Evolutionary conservation across 78 protist species (phyloP).

Genomic region (Dictyostelium citrinum): DNA sequence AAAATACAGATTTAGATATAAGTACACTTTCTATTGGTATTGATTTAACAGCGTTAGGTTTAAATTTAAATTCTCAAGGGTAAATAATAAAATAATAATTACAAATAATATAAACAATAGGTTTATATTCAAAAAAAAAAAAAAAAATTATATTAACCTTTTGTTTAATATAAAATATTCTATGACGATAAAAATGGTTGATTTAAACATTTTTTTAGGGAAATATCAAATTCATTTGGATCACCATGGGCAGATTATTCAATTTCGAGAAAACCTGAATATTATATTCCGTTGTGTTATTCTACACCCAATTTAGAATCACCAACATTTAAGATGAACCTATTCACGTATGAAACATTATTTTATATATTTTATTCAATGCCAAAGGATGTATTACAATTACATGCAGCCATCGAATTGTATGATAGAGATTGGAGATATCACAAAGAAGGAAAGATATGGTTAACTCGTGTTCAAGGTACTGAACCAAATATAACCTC

Average conservation of each 20-base stretch:
- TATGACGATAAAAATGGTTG: too few species aligned
- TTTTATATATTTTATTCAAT: slow-evolving; percentile 97
- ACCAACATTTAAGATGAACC: slow-evolving; percentile 80
- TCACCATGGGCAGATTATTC: slow-evolving; percentile 91
- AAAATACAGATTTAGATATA: slow-evolving; percentile 89
- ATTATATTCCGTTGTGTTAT: slow-evolving; percentile 90
- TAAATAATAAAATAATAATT: background rate
- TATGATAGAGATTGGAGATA: slow-evolving; percentile 92
- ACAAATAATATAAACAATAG: too few species aligned
- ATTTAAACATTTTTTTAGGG: background rate
- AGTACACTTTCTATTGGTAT: slow-evolving; percentile 92
- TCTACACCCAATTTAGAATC: slow-evolving; percentile 79
- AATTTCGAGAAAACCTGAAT: slow-evolving; percentile 84
- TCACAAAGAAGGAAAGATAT: slow-evolving; percentile 91
- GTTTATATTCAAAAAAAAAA: too few species aligned
- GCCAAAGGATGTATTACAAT: slow-evolving; percentile 94
- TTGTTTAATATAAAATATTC: too few species aligned
- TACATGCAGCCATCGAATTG: slow-evolving; percentile 92
- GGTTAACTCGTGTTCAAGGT: slow-evolving; percentile 84
- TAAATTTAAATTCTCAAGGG: slow-evolving; percentile 92
- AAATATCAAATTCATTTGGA: slow-evolving; percentile 86
- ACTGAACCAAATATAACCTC: slow-evolving; percentile 50
- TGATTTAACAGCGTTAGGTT: slow-evolving; percentile 94
- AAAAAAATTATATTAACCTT: too few species aligned
- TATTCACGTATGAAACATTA: slow-evolving; percentile 91